phyloP scores from a whole-genome alignment of 2,329 filamentous ascomycete genomes.

The Coniochaeta ligniaria region DNA sequence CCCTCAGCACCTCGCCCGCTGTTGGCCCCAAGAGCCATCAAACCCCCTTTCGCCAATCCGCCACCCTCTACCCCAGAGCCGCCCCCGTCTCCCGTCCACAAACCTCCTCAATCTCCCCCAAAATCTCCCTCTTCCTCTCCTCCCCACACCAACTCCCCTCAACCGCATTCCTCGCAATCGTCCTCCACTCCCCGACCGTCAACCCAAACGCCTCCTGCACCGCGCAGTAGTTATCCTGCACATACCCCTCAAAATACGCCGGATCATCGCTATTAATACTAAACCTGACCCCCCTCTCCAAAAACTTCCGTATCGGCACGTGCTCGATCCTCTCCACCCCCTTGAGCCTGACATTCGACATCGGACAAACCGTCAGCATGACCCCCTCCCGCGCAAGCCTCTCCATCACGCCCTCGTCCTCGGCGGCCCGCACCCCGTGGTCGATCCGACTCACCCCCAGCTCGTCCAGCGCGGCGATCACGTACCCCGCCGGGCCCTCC shows the following conservation, averaged over 20 bases:
- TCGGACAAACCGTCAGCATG: slow-evolving; percentile 64
- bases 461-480: slow-evolving; percentile 53
- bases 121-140: slow-evolving; percentile 52
- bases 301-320: slow-evolving; percentile 54
- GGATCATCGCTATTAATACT: slow-evolving; percentile 71
- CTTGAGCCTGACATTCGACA: slow-evolving; percentile 63
- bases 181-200: slow-evolving; percentile 57
- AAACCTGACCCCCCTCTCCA: slow-evolving; percentile 58
- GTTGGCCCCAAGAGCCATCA: too few species aligned
- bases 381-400: slow-evolving; percentile 49
- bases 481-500: slow-evolving; percentile 62
- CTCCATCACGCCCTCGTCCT: slow-evolving; percentile 51
- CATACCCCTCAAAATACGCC: slow-evolving; percentile 69
- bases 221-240: slow-evolving; percentile 68
- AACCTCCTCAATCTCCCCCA: slow-evolving; percentile 35
- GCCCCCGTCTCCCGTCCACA: slow-evolving; percentile 7
- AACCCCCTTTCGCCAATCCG: too few species aligned
- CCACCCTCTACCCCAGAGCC: background rate
- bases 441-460: slow-evolving; percentile 63
- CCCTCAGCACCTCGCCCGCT: too few species aligned
- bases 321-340: slow-evolving; percentile 45
- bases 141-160: slow-evolving; percentile 63
- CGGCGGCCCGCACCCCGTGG: slow-evolving; percentile 61
- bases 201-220: slow-evolving; percentile 66
- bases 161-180: slow-evolving; percentile 54